Conservation (phyloP, 257 asterid species). For the Lantana camara region DNA sequence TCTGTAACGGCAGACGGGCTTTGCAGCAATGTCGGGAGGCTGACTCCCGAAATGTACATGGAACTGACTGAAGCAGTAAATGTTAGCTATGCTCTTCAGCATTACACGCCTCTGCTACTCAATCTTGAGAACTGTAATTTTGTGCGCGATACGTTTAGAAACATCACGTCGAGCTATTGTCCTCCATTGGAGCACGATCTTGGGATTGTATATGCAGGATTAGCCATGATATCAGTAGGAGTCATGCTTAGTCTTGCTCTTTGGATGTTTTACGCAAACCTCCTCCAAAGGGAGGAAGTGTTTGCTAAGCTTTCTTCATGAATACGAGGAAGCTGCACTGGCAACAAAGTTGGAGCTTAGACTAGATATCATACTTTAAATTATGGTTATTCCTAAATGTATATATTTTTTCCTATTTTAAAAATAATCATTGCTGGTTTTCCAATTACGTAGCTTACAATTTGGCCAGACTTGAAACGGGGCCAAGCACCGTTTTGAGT, state of each 20-base stretch:
- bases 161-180: conserved; percentile 69
- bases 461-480: conserved; percentile 49
- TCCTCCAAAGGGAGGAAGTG: conserved; percentile 99
- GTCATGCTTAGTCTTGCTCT: conserved; percentile 91
- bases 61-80: conserved; percentile 59
- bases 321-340: conserved; percentile 56
- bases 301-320: conserved; percentile 68
- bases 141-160: conserved; percentile 78
- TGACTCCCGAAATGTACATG: conserved; percentile 41
- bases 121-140: conserved; percentile 87
- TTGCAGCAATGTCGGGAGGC: conserved; percentile 41
- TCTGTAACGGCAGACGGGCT: conserved; percentile 27
- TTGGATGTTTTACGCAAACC: conserved; percentile 94
- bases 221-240: conserved; percentile 79
- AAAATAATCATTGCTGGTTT: no score
- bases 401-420: background rate
- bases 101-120: conserved; percentile 72
- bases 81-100: conserved; percentile 83
- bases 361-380: conserved; percentile 11
- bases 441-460: no score
- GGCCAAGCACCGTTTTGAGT: conserved; percentile 65
- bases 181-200: conserved; percentile 75
- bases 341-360: conserved; percentile 61
- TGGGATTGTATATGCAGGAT: conserved; percentile 61
- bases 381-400: conserved; percentile 18